Evolutionary conservation across 2,329 filamentous ascomycete genomes (phyloP), one percentile per base, ranked within the genome.

Genomic region (Alternaria infectoria): DNA sequence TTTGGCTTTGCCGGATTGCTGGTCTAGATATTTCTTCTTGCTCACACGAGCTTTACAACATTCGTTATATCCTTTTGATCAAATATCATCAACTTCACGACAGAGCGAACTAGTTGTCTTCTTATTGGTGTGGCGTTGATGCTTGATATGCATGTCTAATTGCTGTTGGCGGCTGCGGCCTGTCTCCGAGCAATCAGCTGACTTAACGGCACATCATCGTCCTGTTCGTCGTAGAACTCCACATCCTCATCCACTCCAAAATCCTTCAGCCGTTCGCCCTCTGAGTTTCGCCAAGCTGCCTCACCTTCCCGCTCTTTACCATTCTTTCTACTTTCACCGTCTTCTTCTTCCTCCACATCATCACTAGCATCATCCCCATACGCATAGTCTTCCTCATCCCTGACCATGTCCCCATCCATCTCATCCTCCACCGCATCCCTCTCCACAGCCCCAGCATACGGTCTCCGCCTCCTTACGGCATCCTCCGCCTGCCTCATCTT

Each of bases 201-300:
- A 5, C 87, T 88, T 44, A 95, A 80, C 0, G 91, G 92, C 13
- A 95, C 81, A 70, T 93, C 89, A 47, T 90, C 88, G 40, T 86
- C 84, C 66, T 89, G 87, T 59, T 86, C 84, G 64, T 89, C 88
- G 26, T 88, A 87, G 50, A 89, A 89, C 65, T 93, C 90, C 0
- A 86, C 86, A 13, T 92, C 90, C 72, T 93, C 91, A 69, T 95
- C 92, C 0, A 96, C 91, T 2, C 92, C 92, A 73, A 90, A 96
- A 72, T 96, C 92, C 45, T 86, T 84, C 54, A 96, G 80, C 32
- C 88, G 83, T 74, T 95, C 91, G 2, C 92, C 92, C 56, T 95
- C 91, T 0, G 87, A 85, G 69, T 94, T 95, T 0, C 85, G 88
- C 92, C 92, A 96, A 6, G 82, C 86, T 45, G 85, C 85, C 71